Evolutionary conservation across 345 rosid genomes (phyloP).

Genomic region (Corchorus olitorius): DNA sequence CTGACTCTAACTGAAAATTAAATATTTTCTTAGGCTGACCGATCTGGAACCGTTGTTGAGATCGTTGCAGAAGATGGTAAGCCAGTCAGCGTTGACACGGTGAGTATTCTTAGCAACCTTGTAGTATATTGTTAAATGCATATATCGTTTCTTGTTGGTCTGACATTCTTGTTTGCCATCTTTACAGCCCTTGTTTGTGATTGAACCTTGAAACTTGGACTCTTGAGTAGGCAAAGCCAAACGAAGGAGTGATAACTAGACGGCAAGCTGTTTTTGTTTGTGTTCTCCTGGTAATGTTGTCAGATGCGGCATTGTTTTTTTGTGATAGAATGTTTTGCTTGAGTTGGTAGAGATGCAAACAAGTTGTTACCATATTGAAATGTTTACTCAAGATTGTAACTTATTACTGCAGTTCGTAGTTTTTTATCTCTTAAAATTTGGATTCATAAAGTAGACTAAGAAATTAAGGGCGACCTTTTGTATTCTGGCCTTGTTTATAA

Average conservation of each 20-base stretch:
- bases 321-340: slow-evolving; percentile 16
- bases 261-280: slow-evolving; percentile 12
- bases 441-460: background rate
- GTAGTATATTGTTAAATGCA: background rate
- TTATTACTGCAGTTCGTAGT: background rate
- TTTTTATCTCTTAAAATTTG: background rate
- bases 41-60: slow-evolving; percentile 75
- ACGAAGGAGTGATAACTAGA: slow-evolving; percentile 12
- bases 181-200: slow-evolving; percentile 75
- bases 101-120: slow-evolving; percentile 34
- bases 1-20: slow-evolving; percentile 6
- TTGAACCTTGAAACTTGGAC: slow-evolving; percentile 55
- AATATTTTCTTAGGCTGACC: slow-evolving; percentile 58
- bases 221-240: slow-evolving; percentile 7
- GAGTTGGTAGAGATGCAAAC: slow-evolving; percentile 28
- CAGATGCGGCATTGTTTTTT: slow-evolving; percentile 39
- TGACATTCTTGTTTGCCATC: slow-evolving; percentile 2
- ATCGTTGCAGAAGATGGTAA: slow-evolving; percentile 76
- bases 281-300: slow-evolving; percentile 20
- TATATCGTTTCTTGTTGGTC: background rate
- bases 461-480: too few species aligned
- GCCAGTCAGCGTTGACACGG: slow-evolving; percentile 67
- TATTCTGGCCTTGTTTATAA: too few species aligned
- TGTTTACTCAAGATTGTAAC: background rate
- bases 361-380: background rate